Percentiles rank a stretch among this genome's conserved stretches.
phyloP scores from a whole-genome alignment of 2,329 filamentous ascomycete species.

The Fusarium torreyae region DNA sequence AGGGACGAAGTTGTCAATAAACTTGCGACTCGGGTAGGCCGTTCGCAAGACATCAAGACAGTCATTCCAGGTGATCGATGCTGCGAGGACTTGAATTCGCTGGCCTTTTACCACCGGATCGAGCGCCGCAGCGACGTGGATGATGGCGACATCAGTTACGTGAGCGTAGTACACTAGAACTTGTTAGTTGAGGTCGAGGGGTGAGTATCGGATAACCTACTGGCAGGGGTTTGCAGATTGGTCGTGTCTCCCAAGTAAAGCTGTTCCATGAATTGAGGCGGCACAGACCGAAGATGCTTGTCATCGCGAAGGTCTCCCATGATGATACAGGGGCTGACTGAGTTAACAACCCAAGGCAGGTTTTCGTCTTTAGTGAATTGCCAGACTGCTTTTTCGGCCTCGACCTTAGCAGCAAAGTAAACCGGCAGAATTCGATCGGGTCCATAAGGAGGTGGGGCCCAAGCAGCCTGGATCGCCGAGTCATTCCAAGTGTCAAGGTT shows the following conservation, averaged over 20 bases:
- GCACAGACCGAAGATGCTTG: conserved; percentile 39
- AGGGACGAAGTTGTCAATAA: conserved; percentile 29
- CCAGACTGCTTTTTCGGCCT: conserved; percentile 41
- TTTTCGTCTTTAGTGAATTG: conserved; percentile 33
- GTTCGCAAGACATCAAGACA: conserved; percentile 27
- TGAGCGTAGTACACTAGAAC: conserved; percentile 35
- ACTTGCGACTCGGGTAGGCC: conserved; percentile 15
- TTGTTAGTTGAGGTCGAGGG: not conserved
- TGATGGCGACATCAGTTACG: conserved; percentile 30
- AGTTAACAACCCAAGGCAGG: conserved; percentile 35
- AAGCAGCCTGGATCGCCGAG: conserved; percentile 19
- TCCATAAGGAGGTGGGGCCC: conserved; percentile 36
- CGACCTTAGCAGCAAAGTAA: conserved; percentile 30
- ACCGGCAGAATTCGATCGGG: conserved; percentile 10
- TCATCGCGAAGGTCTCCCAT: conserved; percentile 28
- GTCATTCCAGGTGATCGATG: conserved; percentile 35
- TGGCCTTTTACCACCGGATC: conserved; percentile 16
- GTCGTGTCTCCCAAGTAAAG: conserved; percentile 30
- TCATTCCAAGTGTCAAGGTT: conserved; percentile 41
- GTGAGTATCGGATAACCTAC: conserved; percentile 1
- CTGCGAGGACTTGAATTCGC: conserved; percentile 32
- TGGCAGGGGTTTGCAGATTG: conserved; percentile 15
- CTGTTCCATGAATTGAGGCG: conserved; percentile 35
- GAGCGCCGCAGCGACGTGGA: conserved; percentile 33
- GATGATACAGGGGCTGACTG: conserved; percentile 39